Evolutionary conservation across 2,329 filamentous ascomycete genomes (phyloP).

Genomic region (Coleophoma eucalyptorum): DNA sequence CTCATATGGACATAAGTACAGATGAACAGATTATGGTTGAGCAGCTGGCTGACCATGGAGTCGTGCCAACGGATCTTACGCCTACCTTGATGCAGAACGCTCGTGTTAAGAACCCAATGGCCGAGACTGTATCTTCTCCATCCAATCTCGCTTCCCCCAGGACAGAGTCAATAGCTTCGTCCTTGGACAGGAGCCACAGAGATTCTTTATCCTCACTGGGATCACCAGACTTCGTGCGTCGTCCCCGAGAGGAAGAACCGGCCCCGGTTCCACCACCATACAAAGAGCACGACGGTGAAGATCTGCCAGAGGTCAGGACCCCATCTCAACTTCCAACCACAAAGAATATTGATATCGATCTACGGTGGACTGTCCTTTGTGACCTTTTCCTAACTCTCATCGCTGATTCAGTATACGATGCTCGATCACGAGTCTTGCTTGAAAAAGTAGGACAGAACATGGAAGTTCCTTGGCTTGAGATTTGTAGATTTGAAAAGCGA

Average conservation of each 20-base stretch:
- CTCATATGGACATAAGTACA: slow-evolving; percentile 92
- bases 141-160: slow-evolving; percentile 16
- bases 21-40: slow-evolving; percentile 98
- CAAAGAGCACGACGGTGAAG: slow-evolving; percentile 60
- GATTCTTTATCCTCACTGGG: slow-evolving; percentile 31
- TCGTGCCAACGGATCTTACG: slow-evolving; percentile 78
- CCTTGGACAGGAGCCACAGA: slow-evolving; percentile 24
- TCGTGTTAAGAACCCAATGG: slow-evolving; percentile 88
- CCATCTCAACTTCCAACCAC: slow-evolving; percentile 79
- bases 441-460: slow-evolving; percentile 80
- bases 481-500: slow-evolving; percentile 94
- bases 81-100: slow-evolving; percentile 88
- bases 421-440: slow-evolving; percentile 78
- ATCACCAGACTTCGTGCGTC: slow-evolving; percentile 8
- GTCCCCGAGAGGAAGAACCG: slow-evolving; percentile 36
- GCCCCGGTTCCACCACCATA: slow-evolving; percentile 56
- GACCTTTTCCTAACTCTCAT: slow-evolving; percentile 95
- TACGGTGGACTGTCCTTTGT: slow-evolving; percentile 95
- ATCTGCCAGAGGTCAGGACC: slow-evolving; percentile 74
- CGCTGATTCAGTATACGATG: slow-evolving; percentile 90
- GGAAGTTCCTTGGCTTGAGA: slow-evolving; percentile 84
- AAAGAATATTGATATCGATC: slow-evolving; percentile 87
- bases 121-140: slow-evolving; percentile 37
- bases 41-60: slow-evolving; percentile 88
- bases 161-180: slow-evolving; percentile 16